phyloP scores from a whole-genome alignment of 495 filamentous ascomycete species.

The Xeromyces bisporus region DNA sequence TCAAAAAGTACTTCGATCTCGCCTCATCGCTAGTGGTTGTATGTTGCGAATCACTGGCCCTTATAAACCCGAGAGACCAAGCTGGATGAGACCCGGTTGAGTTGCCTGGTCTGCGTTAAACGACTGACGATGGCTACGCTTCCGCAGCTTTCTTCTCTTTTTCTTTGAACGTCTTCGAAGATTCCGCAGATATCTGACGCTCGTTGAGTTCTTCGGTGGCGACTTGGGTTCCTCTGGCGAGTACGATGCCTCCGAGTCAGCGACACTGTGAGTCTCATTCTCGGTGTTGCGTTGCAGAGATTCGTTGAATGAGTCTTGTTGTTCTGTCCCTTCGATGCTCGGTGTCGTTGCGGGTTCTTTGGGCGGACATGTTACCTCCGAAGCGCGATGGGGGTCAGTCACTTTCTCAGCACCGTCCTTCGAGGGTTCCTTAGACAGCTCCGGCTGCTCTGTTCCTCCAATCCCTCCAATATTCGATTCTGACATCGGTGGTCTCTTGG shows the following conservation, averaged over 20 bases:
- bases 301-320: not conserved
- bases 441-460: no score
- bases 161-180: not conserved
- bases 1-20: slow-evolving; percentile 23
- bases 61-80: slow-evolving; percentile 19
- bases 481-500: no score
- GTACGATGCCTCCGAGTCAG: not conserved
- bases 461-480: no score
- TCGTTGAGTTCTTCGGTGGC: not conserved
- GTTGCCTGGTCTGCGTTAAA: not conserved
- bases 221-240: not conserved
- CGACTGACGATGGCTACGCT: not conserved
- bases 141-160: not conserved
- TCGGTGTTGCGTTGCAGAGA: not conserved
- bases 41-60: slow-evolving; percentile 22
- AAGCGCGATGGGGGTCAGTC: no score
- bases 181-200: not conserved
- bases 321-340: not conserved
- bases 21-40: slow-evolving; percentile 26
- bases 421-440: no score
- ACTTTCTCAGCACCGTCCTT: no score
- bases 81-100: not conserved
- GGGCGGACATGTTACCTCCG: no score
- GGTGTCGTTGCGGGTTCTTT: no score
- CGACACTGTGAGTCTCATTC: not conserved